Conservation (phyloP, 345 rosid genomes). For the Camelina sativa region DNA sequence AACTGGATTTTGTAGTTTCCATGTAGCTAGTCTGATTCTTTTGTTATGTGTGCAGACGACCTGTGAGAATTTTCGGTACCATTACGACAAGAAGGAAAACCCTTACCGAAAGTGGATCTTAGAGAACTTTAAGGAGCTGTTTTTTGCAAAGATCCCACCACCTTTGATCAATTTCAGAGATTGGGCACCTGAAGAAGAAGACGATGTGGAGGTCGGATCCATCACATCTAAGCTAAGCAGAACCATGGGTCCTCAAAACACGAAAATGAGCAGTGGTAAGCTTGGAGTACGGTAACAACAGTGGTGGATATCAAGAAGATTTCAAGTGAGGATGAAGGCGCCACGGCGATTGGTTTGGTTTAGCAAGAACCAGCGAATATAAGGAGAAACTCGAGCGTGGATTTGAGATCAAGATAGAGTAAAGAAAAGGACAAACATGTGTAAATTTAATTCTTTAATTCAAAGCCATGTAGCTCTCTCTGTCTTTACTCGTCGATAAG, state of each 20-base stretch:
- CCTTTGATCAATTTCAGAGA: slow-evolving; percentile 59
- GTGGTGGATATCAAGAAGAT: slow-evolving; percentile 44
- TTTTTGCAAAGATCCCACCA: slow-evolving; percentile 56
- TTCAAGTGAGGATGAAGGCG: slow-evolving; percentile 26
- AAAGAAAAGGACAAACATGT: slow-evolving; percentile 6
- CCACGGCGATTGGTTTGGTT: slow-evolving; percentile 39
- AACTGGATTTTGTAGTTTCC: not conserved
- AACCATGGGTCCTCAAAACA: slow-evolving; percentile 40
- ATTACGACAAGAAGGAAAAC: slow-evolving; percentile 71
- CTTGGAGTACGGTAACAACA: slow-evolving; percentile 43
- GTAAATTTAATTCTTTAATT: slow-evolving; percentile 6
- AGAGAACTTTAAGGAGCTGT: slow-evolving; percentile 58
- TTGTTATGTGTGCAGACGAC: slow-evolving; percentile 58
- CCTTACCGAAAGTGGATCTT: slow-evolving; percentile 54
- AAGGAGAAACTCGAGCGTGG: slow-evolving; percentile 32
- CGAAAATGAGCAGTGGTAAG: slow-evolving; percentile 46
- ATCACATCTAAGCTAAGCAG: slow-evolving; percentile 33
- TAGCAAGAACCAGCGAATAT: slow-evolving; percentile 26
- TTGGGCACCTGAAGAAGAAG: slow-evolving; percentile 49
- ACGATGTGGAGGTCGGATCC: slow-evolving; percentile 46
- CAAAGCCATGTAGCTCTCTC: slow-evolving; percentile 18
- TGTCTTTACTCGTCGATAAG: slow-evolving; percentile 9
- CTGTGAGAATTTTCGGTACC: slow-evolving; percentile 71
- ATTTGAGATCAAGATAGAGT: slow-evolving; percentile 24
- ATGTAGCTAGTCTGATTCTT: slow-evolving; percentile 17